phyloP scores from a whole-genome alignment of 768 basidiomycete genomes.

The Leccinum barrowsii region DNA sequence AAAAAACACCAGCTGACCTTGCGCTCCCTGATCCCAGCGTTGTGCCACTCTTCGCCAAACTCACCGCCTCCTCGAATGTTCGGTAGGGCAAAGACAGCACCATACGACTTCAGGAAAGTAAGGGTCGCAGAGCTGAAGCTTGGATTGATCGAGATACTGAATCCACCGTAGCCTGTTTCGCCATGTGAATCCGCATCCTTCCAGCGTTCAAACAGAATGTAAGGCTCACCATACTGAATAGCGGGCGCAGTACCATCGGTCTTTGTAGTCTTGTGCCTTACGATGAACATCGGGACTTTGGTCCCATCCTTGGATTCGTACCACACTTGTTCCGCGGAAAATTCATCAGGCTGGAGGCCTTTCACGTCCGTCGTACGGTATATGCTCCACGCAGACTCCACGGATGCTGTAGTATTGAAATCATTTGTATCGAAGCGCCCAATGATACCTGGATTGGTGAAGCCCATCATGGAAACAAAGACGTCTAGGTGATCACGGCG shows the following conservation, averaged over 20 bases:
- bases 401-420: slow-evolving; percentile 21
- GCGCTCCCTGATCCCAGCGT: slow-evolving; percentile 62
- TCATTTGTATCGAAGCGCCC: slow-evolving; percentile 57
- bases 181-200: not conserved
- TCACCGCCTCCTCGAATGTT: slow-evolving; percentile 70
- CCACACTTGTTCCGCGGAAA: slow-evolving; percentile 74
- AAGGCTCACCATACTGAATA: slow-evolving; percentile 63
- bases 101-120: slow-evolving; percentile 70
- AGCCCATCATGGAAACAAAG: slow-evolving; percentile 62
- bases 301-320: slow-evolving; percentile 78
- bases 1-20: slow-evolving; percentile 44
- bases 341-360: slow-evolving; percentile 64
- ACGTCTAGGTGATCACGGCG: slow-evolving; percentile 55
- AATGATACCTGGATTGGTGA: slow-evolving; percentile 68
- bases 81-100: slow-evolving; percentile 58
- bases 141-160: slow-evolving; percentile 66
- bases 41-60: slow-evolving; percentile 85
- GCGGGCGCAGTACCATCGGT: slow-evolving; percentile 74
- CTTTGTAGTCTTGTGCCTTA: slow-evolving; percentile 65
- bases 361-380: slow-evolving; percentile 56
- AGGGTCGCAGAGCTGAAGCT: slow-evolving; percentile 69
- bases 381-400: slow-evolving; percentile 54
- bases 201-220: not conserved
- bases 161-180: slow-evolving; percentile 72
- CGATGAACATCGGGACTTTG: slow-evolving; percentile 81